Base-by-base conservation (phyloP, 163 green algal genomes). In the Volvox carteri region DNA sequence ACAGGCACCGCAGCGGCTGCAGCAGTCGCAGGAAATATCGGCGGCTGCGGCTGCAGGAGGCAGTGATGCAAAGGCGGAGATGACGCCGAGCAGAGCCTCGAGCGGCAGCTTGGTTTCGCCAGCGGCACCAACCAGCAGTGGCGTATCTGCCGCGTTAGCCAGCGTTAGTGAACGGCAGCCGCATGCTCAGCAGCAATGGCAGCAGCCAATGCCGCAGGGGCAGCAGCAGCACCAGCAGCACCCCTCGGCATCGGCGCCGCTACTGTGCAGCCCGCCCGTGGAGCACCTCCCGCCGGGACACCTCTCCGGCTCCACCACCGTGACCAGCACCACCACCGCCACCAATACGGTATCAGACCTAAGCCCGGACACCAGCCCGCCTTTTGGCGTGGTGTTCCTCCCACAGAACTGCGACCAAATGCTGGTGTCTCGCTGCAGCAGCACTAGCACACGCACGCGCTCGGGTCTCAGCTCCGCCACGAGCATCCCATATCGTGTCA, bases 361-460 rank as follows among this genome's bases (percentile, higher is more conserved):
- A 21, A 21, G 30, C n/a, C 1, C 65, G 30, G 65, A 75, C 33
- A 35, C 65, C 65, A 75, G 8, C 65, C 46, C 9, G 9, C 14
- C 48, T 14, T 14, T 23, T 8, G 14, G 56, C 16, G 56, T n/a
- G n/a, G n/a, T n/a, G n/a, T n/a, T n/a, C n/a, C 65, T 75, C 65
- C 12, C 33, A 9, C 30, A 42, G 30, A 2, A 6, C 65, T 35
- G 60, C 60, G 8, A 48, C 65, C 65, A 65, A 30, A 8, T 75
- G 30, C 65, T 75, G 25, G 30, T 75, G 1, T 75, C 65, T 33
- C 65, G 30, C 30, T 75, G n/a, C 73, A 81, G 73, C 73, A 81
- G 73, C 73, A 81, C 25, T 44, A 81, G 73, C 73, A 65, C 25
- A 42, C 44, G 73, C 73, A 65, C 70, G 18, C 37, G 70, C 37